A percentile compares a stretch with the other conserved stretches of the same genome.
Evolutionary conservation across 306 rosid species (phyloP).

Genomic region (Corylus heterophylla): DNA sequence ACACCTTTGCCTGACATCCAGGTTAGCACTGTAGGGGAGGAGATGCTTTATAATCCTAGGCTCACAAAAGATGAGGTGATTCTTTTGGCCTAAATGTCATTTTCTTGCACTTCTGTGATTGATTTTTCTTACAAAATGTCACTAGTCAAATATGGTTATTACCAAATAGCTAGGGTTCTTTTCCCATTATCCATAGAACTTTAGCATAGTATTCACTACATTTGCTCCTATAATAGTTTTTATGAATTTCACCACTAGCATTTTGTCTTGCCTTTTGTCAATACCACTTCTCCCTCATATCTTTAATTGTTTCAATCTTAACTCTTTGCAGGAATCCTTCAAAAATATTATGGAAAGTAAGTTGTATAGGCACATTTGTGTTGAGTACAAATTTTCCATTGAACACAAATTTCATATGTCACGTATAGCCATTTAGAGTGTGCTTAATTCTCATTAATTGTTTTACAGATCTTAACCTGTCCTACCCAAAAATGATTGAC

Average conservation of each 20-base stretch:
- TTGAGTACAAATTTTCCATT: neutral
- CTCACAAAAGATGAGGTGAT: slow-evolving; percentile 79
- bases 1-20: slow-evolving; percentile 37
- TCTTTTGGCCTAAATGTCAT: slow-evolving; percentile 15
- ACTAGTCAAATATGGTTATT: neutral
- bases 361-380: slow-evolving; percentile 22
- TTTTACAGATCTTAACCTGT: slow-evolving; percentile 74
- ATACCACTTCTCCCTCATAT: neutral
- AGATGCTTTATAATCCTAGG: slow-evolving; percentile 72
- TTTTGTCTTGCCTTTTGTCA: neutral
- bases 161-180: neutral
- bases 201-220: neutral
- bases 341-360: slow-evolving; percentile 82
- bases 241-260: neutral
- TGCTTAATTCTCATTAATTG: neutral
- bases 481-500: slow-evolving; percentile 94
- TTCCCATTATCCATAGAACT: neutral
- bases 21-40: slow-evolving; percentile 90
- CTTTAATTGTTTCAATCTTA: neutral
- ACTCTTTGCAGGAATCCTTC: slow-evolving; percentile 71
- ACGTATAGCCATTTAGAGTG: neutral
- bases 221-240: neutral
- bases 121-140: neutral
- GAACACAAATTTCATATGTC: neutral
- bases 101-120: slow-evolving; percentile 8